Percentiles rank a stretch among this genome's conserved stretches.
phyloP scores from a whole-genome alignment of 2,329 filamentous ascomycete genomes.

The Penicillium vulpinum region DNA sequence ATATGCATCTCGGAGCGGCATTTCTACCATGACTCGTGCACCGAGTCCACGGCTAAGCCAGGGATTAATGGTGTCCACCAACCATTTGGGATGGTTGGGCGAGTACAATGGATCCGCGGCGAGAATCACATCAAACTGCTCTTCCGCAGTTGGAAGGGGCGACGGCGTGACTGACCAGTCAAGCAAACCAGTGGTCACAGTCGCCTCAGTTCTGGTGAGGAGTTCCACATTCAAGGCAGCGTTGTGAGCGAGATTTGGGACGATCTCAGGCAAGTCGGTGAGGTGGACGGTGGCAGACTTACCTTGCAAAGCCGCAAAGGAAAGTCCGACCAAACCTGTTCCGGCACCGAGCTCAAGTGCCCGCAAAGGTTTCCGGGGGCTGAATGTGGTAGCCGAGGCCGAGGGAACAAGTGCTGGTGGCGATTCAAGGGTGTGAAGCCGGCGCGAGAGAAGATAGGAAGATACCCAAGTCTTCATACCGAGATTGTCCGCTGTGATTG shows the following conservation, averaged over 20 bases:
- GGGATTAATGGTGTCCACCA: conserved; percentile 67
- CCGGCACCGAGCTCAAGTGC: conserved; percentile 83
- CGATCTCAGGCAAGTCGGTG: conserved; percentile 82
- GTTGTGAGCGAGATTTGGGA: conserved; percentile 77
- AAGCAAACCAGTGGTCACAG: conserved; percentile 63
- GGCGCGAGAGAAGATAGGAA: conserved; percentile 78
- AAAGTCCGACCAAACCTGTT: conserved; percentile 85
- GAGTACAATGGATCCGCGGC: conserved; percentile 88
- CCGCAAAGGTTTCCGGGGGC: conserved; percentile 29
- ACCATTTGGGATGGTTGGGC: conserved; percentile 72
- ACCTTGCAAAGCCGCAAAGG: conserved; percentile 71
- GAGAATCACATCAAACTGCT: conserved; percentile 65
- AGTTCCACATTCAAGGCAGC: conserved; percentile 61
- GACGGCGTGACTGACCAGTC: conserved; percentile 62
- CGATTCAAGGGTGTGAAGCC: conserved; percentile 52
- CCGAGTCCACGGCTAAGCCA: conserved; percentile 61
- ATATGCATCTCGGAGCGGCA: conserved; percentile 73
- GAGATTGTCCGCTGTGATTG: conserved; percentile 81
- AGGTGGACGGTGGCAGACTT: conserved; percentile 62
- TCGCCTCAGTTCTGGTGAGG: conserved; percentile 58
- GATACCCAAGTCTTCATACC: conserved; percentile 96
- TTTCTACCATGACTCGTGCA: conserved; percentile 73
- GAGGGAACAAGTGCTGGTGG: conserved; percentile 34
- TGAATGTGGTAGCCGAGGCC: conserved; percentile 21
- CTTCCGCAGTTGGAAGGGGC: conserved; percentile 30